Percentiles rank a stretch among this genome's conserved stretches.
Evolutionary conservation across 2,329 filamentous ascomycete genomes (phyloP).

Genomic region (Teratosphaeria viscida): DNA sequence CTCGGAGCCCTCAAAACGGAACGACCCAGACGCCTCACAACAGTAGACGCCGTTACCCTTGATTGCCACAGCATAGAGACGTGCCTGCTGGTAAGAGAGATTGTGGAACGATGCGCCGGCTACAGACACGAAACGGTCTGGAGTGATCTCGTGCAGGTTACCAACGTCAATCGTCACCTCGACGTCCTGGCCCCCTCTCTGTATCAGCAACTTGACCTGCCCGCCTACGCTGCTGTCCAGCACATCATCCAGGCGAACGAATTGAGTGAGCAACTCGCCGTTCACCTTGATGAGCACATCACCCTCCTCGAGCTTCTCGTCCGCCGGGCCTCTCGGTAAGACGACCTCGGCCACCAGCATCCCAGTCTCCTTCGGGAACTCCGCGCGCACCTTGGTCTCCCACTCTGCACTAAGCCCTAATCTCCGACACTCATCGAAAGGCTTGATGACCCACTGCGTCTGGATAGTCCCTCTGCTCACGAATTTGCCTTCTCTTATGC

Average conservation of each 20-base stretch:
- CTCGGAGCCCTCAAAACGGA: slow-evolving; percentile 82
- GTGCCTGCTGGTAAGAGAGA: slow-evolving; percentile 94
- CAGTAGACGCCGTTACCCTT: slow-evolving; percentile 73
- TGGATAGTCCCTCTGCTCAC: slow-evolving; percentile 95
- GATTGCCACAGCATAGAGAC: slow-evolving; percentile 83
- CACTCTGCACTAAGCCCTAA: slow-evolving; percentile 75
- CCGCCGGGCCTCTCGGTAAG: slow-evolving; percentile 77
- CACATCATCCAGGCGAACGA: slow-evolving; percentile 82
- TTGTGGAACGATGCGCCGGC: slow-evolving; percentile 92
- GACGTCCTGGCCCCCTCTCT: slow-evolving; percentile 78
- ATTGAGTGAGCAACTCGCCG: slow-evolving; percentile 83
- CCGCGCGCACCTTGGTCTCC: slow-evolving; percentile 73
- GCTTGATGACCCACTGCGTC: slow-evolving; percentile 92
- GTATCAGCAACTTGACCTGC: slow-evolving; percentile 69
- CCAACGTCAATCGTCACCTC: slow-evolving; percentile 77
- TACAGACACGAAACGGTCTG: slow-evolving; percentile 89
- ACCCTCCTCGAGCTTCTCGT: slow-evolving; percentile 81
- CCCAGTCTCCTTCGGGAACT: slow-evolving; percentile 86
- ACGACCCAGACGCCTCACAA: slow-evolving; percentile 88
- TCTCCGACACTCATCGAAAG: slow-evolving; percentile 91
- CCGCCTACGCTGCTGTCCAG: slow-evolving; percentile 77
- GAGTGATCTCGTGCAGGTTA: slow-evolving; percentile 87
- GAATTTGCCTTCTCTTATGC: slow-evolving; percentile 63
- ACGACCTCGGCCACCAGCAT: slow-evolving; percentile 96
- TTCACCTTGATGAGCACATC: slow-evolving; percentile 92